Evolutionary conservation across 495 filamentous ascomycete species (phyloP), one percentile per base, ranked within the genome.

Genomic region (Aspergillus leporis): DNA sequence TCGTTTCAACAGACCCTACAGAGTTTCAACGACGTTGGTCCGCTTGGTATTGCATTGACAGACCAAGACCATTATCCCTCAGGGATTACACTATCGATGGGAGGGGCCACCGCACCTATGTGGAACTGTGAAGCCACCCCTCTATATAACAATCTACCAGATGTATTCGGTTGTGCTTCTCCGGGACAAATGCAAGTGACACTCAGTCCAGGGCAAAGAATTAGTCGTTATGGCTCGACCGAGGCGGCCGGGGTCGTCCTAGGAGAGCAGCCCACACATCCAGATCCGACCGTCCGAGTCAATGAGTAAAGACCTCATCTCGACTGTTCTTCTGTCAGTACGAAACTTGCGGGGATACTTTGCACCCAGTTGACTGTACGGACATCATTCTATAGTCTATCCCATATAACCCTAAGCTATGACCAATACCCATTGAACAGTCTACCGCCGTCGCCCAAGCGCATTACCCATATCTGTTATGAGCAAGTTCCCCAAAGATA

Each of bases 1-100:
- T 61, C 69, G 0, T 71, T 75, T 43, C 69, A 74, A 55, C 70
- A 61, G 10, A 60, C 64, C 10, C 73, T 63, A 9, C 43, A 58
- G 5, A 36, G 34, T 1, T 52, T 62, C 9, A 30, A 47, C 23
- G 46, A 53, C 21, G 28, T 52, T 22, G 55, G 54, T 51, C 45
- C 51, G 32, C 51, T 51, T 25, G 30, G 22, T 28, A 21, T 58
- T 4, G 13, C 32, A 51, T 16, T 47, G 43, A 18, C 18, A 18
- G n/a, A 34, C 47, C 4, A 47, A 49, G 9, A 18, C 36, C 12
- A 47, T 10, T 21, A 19, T 31, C 45, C 8, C 34, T 36, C 34
- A 5, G 4, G 10, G 34, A 2, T 14, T 12, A 5, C 34, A 12
- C 34, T 8, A 28, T 28, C 25, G 3, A 3, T 6, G 25, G 6